Base-by-base conservation (phyloP, 2,329 filamentous ascomycete genomes). In the Septoria petroselini region DNA sequence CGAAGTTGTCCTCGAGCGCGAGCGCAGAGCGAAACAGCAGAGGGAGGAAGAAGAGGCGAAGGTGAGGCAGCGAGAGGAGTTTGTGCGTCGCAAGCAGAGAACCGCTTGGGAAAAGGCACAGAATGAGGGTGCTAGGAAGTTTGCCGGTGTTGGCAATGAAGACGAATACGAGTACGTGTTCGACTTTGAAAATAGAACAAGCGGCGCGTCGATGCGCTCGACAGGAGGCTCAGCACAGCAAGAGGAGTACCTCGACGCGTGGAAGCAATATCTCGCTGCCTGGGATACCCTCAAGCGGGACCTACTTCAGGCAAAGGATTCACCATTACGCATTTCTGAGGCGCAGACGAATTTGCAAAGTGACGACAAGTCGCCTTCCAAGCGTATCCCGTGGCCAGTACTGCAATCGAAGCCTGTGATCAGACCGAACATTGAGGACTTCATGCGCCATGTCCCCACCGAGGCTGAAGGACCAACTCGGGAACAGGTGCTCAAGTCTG, bases 1-100 rank as follows among this genome's bases (percentile, higher is more conserved):
- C 58, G 87, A 91, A 17, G 73, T 94, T 44, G 68, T 91, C 0
- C 86, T 93, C 62, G 89, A 93, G 68, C 79, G 85, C 49, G 83
- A 82, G 48, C 73, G 78, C 37, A 73, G 81, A 47, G 77, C 82
- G 58, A 76, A 74, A 62, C 76, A 77, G 66, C 71, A 70, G 52
- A 60, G 60, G 62, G 68, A 68, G 52, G 69, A 73, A 56, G 76
- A 75, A 54, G 76, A 75, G 54, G 64, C 70, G 45, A 58, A 63
- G 34, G 63, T 60, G 11, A 54, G 57, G 41, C 50, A 58, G 42
- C 45, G 62, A 14, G 59, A 71, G 43, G 70, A 74, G 14, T 73
- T 74, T 48, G 71, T 73, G 35, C 68, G 69, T 25, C 65, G 71
- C 51, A 64, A 50, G 62, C 62, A 61, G 63, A 65, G 61, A 44